Percentiles rank a stretch among this genome's conserved stretches.
Evolutionary conservation across 306 rosid species (phyloP).

Genomic region (Luffa acutangula): DNA sequence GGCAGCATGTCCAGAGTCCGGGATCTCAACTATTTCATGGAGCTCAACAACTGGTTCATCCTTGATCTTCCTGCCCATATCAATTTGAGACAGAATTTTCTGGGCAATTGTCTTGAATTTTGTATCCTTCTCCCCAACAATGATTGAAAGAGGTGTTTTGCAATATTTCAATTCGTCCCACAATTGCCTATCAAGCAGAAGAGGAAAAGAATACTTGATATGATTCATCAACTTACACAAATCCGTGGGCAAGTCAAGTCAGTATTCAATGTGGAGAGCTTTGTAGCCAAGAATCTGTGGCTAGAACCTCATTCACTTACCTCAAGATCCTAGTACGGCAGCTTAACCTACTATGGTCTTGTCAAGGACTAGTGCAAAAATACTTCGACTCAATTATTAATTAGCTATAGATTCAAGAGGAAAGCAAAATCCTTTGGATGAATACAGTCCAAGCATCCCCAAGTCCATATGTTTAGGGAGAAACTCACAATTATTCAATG

Average conservation of each 20-base stretch:
- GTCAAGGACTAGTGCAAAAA: not conserved
- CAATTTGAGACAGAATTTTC: conserved; percentile 33
- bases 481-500: not conserved
- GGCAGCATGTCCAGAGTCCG: conserved; percentile 70
- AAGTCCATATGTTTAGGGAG: not conserved
- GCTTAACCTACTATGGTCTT: not conserved
- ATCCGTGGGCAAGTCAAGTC: not conserved
- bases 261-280: not conserved
- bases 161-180: conserved; percentile 72
- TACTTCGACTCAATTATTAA: not conserved
- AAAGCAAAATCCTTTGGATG: not conserved
- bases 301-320: not conserved
- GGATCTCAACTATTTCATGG: conserved; percentile 53
- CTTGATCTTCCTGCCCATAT: conserved; percentile 15
- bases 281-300: not conserved
- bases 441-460: not conserved
- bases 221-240: not conserved
- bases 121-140: conserved; percentile 68
- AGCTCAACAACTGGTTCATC: conserved; percentile 15
- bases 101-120: conserved; percentile 64
- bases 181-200: conserved; percentile 43
- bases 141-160: conserved; percentile 53
- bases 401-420: not conserved
- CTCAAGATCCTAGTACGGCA: not conserved
- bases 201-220: conserved; percentile 6